Percentiles rank a stretch among this genome's conserved stretches.
phyloP scores from a whole-genome alignment of 2,329 filamentous ascomycete genomes.

The Helminthosporium solani region DNA sequence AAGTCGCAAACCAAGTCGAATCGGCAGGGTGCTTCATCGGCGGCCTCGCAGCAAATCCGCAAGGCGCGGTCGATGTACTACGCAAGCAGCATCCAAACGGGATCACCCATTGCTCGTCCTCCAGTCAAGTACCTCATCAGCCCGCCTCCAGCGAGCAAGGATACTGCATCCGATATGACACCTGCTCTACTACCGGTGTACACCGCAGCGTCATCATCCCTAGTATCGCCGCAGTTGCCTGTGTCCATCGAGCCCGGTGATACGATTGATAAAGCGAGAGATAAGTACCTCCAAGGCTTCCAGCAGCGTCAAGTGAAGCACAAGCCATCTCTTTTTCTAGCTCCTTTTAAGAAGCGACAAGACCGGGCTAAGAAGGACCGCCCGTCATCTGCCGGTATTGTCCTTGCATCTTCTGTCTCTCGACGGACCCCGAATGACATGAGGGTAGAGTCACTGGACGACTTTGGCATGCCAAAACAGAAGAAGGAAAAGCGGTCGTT shows the following conservation, averaged over 20 bases:
- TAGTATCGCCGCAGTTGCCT: constrained; percentile 26
- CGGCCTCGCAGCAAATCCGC: constrained; percentile 38
- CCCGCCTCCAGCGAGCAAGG: constrained; percentile 14
- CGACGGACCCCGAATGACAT: constrained; percentile 14
- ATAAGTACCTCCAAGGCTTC: constrained; percentile 45
- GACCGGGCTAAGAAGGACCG: constrained; percentile 27
- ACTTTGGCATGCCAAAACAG: constrained; percentile 25
- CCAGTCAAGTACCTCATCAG: constrained; percentile 36
- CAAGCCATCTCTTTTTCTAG: constrained; percentile 47
- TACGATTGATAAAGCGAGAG: constrained; percentile 38
- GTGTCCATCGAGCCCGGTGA: constrained; percentile 26
- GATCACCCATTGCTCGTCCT: constrained; percentile 38
- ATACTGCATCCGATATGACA: constrained; percentile 3
- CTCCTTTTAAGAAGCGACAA: constrained; percentile 47
- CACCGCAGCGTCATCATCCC: constrained; percentile 18
- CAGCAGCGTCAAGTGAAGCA: constrained; percentile 45
- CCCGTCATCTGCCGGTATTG: constrained; percentile 17
- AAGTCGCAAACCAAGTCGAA: constrained; percentile 26
- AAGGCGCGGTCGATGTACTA: constrained; percentile 44
- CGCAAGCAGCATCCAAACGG: constrained; percentile 40
- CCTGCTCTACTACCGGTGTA: not conserved
- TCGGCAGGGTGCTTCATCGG: constrained; percentile 27
- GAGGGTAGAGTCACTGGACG: constrained; percentile 17
- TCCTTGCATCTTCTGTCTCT: constrained; percentile 14
- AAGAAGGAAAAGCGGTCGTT: constrained; percentile 61